Evolutionary conservation across 2,329 filamentous ascomycete genomes (phyloP).

Genomic region (Aspergillus tubingensis): DNA sequence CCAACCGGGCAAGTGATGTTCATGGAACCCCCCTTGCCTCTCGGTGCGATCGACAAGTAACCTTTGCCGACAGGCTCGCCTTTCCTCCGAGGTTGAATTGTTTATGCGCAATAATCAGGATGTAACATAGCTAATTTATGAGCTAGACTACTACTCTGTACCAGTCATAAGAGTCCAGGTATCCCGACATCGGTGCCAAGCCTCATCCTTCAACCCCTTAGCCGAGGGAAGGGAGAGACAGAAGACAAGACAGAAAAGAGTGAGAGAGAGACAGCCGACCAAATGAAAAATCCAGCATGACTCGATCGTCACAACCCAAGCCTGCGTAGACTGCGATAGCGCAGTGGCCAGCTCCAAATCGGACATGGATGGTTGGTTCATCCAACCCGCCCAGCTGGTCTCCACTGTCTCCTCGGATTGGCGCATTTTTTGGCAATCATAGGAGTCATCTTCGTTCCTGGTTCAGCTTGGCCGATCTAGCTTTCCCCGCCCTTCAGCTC

Average conservation of each 20-base stretch:
- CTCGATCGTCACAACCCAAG: not conserved
- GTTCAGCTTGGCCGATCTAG: constrained; percentile 1
- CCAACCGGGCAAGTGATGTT: not conserved
- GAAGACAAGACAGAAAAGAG: too few species aligned
- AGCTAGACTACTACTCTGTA: not conserved
- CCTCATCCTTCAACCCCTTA: not conserved
- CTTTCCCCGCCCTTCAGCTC: not conserved
- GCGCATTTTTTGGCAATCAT: constrained; percentile 2
- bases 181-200: constrained; percentile 2
- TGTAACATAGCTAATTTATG: too few species aligned
- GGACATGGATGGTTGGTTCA: constrained; percentile 2
- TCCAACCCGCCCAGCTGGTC: not conserved
- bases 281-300: not conserved
- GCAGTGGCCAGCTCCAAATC: not conserved
- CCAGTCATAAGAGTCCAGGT: not conserved
- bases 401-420: not conserved
- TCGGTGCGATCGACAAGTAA: too few species aligned
- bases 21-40: not conserved
- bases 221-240: not conserved
- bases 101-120: too few species aligned
- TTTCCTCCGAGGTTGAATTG: too few species aligned
- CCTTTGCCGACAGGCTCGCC: too few species aligned
- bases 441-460: constrained; percentile 2
- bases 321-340: constrained; percentile 3
- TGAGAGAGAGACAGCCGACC: not conserved